Base-by-base conservation (phyloP, 768 basidiomycete species). In the Pleurotus pulmonarius region DNA sequence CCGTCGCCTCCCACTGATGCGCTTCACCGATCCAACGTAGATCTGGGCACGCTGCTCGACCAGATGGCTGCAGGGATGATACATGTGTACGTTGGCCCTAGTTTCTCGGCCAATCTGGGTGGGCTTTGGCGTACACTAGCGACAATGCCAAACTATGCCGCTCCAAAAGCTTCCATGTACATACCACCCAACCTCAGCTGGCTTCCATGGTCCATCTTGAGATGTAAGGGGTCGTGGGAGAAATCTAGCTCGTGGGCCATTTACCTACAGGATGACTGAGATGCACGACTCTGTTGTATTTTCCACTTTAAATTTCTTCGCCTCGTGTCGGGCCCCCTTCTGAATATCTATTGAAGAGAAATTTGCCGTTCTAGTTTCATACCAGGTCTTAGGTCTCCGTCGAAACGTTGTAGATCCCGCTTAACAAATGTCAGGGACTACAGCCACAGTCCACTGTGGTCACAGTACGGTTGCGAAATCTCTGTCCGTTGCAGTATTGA, bases 41-140 rank as follows among this genome's bases (percentile, higher is more conserved):
- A 52, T 52, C 51, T 52, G 51, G 3, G 37, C 48, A 49, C 37
- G 51, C n/a, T 49, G 24, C 5, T 39, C 38, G 22, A 39, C 51
- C 51, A 18, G 51, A 18, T 52, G 51, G 51, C 51, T 38, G 38
- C 51, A 52, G 51, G 51, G 51, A 40, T 39, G n/a, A 5, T 38
- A 37, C 49, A 37, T n/a, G 25, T 20, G 41, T 34, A 34, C 29
- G 29, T 9, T 34, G 29, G 29, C 29, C 29, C 29, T 34, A 34
- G 29, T 34, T 34, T 34, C 29, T 34, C 29, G 29, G 29, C 29
- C 29, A 34, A 34, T 34, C 29, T 34, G 29, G 29, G 29, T 34
- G 29, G 29, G 9, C 29, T 34, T 34, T 34, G 29, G 29, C 29
- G 29, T 9, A 34, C 29, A 34, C 29, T 34, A 34, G 29, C 29